Base-by-base conservation (phyloP, 2,329 filamentous ascomycete species). In the Fusarium nematophilum region DNA sequence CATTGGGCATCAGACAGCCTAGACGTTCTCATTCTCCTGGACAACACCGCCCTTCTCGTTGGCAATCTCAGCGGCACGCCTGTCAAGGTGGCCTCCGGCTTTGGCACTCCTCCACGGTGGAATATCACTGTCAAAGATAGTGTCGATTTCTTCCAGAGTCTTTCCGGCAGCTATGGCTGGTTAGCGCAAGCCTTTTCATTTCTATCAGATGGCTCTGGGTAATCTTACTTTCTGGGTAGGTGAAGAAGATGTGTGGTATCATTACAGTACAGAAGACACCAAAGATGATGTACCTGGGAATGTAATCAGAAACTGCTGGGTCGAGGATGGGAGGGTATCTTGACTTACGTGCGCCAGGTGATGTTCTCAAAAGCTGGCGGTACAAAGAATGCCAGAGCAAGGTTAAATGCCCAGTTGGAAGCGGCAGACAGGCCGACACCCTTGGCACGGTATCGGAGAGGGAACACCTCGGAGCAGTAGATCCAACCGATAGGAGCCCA, bases 121-220 rank as follows among this genome's bases (percentile, higher is more conserved):
- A 21, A 21, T 21, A 21, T 42, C 39, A 14, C 29, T 42, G 7
- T 9, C 26, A 13, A 42, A 42, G 25, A 42, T 42, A 9, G 26
- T 47, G 42, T 52, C 47, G 17, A 51, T 43, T 27, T 51, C 47
- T 29, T 43, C 47, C 9, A 51, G 30, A 1, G 36, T 34, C 29
- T 51, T 51, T 18, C 47, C 36, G 15, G 17, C 34, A 8, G 27
- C 21, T 21, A 21, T 21, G 6, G 21, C 6, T 6, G 21, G 21
- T 21, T 6, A 21, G 21, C 21, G 6, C 21, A 6, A 21, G 21
- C n/a, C n/a, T n/a, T n/a, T 21, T 21, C 21, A n/a, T n/a, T 21
- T 21, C 21, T 21, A 21, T 21, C 21, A 6, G 21, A 21, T 6
- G 21, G 6, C 21, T n/a, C 21, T 21, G 21, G 4, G 21, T n/a